A percentile compares a stretch with the other conserved stretches of the same genome.
These are phyloP conservation scores for Draba incana DNA, from an alignment of 345 rosid species.

Conservation along the genomic window DNA sequence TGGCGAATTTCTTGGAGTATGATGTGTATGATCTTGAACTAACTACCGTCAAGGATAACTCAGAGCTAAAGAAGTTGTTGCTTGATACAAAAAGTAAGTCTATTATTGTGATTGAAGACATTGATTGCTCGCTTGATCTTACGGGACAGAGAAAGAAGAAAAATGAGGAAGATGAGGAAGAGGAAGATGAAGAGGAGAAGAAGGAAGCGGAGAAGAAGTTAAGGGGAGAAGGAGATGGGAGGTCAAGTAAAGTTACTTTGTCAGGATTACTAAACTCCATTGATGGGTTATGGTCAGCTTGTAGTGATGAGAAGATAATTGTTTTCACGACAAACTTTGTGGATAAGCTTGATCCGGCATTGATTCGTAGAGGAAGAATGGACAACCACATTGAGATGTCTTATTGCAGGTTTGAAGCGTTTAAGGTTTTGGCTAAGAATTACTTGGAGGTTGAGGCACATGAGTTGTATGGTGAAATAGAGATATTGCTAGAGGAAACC, in stretches of 20 bases:
- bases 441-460: constrained; percentile 43
- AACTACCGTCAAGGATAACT: constrained; percentile 49
- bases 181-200: neutral
- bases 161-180: constrained; percentile 5
- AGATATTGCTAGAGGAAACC: constrained; percentile 29
- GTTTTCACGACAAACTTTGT: constrained; percentile 47
- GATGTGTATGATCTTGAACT: constrained; percentile 72
- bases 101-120: constrained; percentile 61
- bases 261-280: constrained; percentile 47
- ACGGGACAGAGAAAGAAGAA: constrained; percentile 11
- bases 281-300: constrained; percentile 52
- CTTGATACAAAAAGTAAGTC: constrained; percentile 51
- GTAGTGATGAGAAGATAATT: constrained; percentile 47
- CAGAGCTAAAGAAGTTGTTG: constrained; percentile 51
- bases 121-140: constrained; percentile 11
- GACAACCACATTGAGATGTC: constrained; percentile 49
- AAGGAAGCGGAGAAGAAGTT: neutral
- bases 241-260: constrained; percentile 43
- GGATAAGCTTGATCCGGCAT: constrained; percentile 49
- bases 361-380: constrained; percentile 51
- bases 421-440: constrained; percentile 51
- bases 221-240: neutral
- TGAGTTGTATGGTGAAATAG: constrained; percentile 31
- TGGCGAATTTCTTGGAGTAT: constrained; percentile 58
- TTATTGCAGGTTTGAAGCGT: constrained; percentile 43